Percentiles rank a stretch among this genome's conserved stretches.
These are phyloP conservation scores for Bryum argenteum DNA, from an alignment of 225 moss, liverwort and hornwort genomes.

Conservation along the genomic window DNA sequence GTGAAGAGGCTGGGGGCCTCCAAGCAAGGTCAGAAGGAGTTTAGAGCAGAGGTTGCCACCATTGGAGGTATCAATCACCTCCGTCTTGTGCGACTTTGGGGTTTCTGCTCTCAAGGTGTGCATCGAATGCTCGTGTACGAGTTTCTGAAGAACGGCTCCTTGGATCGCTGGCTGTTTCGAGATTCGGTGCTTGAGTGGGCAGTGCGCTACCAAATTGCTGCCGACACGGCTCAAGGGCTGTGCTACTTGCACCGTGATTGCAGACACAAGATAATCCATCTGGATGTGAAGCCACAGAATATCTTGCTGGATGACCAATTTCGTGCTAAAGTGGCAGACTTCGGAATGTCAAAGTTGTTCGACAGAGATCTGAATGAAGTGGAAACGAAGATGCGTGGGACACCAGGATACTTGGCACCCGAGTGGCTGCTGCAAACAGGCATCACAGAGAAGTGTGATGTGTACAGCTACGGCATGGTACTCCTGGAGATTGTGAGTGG, in stretches of 20 bases:
- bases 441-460: not conserved
- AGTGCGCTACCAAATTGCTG: not conserved
- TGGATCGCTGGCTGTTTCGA: constrained; percentile 46
- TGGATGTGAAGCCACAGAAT: constrained; percentile 30
- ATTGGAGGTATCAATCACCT: constrained; percentile 43
- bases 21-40: constrained; percentile 29
- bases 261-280: constrained; percentile 3
- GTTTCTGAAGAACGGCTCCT: constrained; percentile 41
- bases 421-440: constrained; percentile 37
- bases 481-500: not conserved
- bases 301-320: constrained; percentile 17
- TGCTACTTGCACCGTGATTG: constrained; percentile 26
- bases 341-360: constrained; percentile 23
- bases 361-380: constrained; percentile 25
- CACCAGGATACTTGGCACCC: constrained; percentile 50
- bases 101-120: constrained; percentile 37
- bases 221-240: constrained; percentile 19
- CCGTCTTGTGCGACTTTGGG: constrained; percentile 36
- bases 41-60: constrained; percentile 39
- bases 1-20: constrained; percentile 43
- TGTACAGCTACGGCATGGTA: not conserved
- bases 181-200: not conserved
- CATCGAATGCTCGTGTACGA: constrained; percentile 56
- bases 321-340: constrained; percentile 21
- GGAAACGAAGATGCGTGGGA: constrained; percentile 43